Evolutionary conservation across 2,329 filamentous ascomycete species (phyloP).

Genomic region (Diaporthe sp.): DNA sequence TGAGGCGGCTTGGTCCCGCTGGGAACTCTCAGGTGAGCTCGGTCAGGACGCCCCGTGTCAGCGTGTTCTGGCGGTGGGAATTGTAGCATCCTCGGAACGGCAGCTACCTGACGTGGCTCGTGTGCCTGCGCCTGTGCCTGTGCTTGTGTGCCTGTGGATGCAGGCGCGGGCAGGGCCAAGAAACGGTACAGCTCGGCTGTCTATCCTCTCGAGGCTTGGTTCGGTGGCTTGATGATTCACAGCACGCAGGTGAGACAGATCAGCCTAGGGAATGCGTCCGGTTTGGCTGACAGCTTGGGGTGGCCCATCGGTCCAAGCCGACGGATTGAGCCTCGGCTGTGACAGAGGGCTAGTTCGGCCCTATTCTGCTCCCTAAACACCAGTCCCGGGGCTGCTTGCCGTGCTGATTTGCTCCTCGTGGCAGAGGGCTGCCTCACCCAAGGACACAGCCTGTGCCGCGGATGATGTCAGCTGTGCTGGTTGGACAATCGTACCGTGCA

Average conservation of each 20-base stretch:
- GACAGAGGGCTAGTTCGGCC: conserved; percentile 2
- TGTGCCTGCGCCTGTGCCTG: not conserved
- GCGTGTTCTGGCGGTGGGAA: conserved; percentile 4
- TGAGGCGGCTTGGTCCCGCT: conserved; percentile 8
- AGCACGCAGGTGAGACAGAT: conserved; percentile 31
- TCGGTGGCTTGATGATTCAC: conserved; percentile 34
- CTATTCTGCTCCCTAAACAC: conserved; percentile 25
- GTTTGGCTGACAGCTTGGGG: conserved; percentile 19
- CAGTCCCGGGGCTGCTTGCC: conserved; percentile 1
- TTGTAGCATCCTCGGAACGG: not conserved
- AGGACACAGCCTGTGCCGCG: conserved; percentile 34
- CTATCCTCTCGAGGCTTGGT: conserved; percentile 27
- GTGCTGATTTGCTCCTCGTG: conserved; percentile 16
- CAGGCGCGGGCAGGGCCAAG: conserved; percentile 18
- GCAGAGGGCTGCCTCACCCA: conserved; percentile 23
- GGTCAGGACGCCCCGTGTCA: conserved; percentile 15
- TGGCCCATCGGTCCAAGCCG: conserved; percentile 16
- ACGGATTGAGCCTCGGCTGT: conserved; percentile 28
- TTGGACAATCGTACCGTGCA: conserved; percentile 28
- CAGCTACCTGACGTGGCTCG: not conserved
- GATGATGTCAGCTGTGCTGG: conserved; percentile 39
- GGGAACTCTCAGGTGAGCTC: conserved; percentile 22
- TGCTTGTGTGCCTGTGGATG: conserved; percentile 6
- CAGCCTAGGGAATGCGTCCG: conserved; percentile 1
- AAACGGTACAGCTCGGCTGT: conserved; percentile 18